These are phyloP conservation scores for Starmerella floris DNA, from an alignment of 805 yeast genomes.

Conservation along the genomic window DNA sequence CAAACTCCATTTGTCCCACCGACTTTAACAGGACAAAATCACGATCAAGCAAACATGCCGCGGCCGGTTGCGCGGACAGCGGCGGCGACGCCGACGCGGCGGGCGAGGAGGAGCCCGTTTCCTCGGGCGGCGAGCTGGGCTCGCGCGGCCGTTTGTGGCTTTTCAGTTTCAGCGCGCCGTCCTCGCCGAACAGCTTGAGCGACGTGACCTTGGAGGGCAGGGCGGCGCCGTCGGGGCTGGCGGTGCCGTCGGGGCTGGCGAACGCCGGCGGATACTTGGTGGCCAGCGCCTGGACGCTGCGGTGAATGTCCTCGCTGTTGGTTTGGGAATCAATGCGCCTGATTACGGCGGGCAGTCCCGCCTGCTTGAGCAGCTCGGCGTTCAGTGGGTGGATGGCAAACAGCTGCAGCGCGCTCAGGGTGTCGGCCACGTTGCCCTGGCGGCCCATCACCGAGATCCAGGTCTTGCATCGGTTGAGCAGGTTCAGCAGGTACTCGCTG, in stretches of 20 bases:
- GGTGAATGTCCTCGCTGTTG: background rate
- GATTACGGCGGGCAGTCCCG: conserved; percentile 3
- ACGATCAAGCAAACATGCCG: too few species aligned
- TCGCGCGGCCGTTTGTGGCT: conserved; percentile 13
- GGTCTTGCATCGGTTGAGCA: conserved; percentile 17
- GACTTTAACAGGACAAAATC: background rate
- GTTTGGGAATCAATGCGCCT: background rate
- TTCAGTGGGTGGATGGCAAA: conserved; percentile 7
- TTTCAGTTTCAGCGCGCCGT: conserved; percentile 9
- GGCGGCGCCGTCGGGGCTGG: background rate
- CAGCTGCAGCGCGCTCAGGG: conserved; percentile 8
- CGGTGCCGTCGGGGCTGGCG: background rate
- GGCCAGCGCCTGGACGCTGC: background rate
- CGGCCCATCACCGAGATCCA: conserved; percentile 16
- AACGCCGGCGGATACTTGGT: conserved; percentile 2
- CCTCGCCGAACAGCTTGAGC: conserved; percentile 11
- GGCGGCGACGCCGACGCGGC: background rate
- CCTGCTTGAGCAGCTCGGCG: conserved; percentile 6
- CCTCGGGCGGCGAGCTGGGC: background rate
- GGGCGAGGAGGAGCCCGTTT: background rate
- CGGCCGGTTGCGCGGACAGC: background rate
- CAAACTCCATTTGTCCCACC: background rate
- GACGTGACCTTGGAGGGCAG: background rate
- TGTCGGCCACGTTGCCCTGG: conserved; percentile 1
- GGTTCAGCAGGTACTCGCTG: background rate